Percentiles rank a stretch among this genome's conserved stretches.
These are phyloP conservation scores for Penicillium flavigenum DNA, from an alignment of 495 filamentous ascomycete genomes.

Conservation along the genomic window DNA sequence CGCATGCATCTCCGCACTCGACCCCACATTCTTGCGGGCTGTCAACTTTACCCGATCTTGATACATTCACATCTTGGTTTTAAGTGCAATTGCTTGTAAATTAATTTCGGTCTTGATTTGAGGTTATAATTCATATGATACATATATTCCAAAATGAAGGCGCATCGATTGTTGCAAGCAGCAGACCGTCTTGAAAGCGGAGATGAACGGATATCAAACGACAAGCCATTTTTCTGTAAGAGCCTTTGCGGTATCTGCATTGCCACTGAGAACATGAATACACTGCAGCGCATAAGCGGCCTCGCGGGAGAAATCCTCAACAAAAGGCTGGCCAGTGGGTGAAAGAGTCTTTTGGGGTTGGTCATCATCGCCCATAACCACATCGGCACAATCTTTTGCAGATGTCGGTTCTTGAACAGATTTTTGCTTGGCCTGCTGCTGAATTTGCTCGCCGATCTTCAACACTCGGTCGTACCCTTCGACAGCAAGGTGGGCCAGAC, in stretches of 20 bases:
- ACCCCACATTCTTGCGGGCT: slow-evolving; percentile 5
- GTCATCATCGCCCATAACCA: slow-evolving; percentile 32
- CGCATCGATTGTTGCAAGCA: not conserved
- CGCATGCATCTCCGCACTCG: slow-evolving; percentile 1
- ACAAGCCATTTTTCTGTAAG: slow-evolving; percentile 61
- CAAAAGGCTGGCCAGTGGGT: slow-evolving; percentile 26
- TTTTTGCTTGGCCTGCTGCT: slow-evolving; percentile 21
- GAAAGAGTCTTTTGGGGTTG: not conserved
- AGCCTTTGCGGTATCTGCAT: slow-evolving; percentile 52
- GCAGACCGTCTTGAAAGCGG: not conserved
- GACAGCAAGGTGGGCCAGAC: slow-evolving; percentile 73
- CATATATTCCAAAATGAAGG: not conserved
- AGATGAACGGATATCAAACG: slow-evolving; percentile 32
- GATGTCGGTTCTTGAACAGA: slow-evolving; percentile 15
- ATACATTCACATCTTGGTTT: not conserved
- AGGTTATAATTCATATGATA: not conserved
- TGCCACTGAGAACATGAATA: slow-evolving; percentile 63
- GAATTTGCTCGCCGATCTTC: slow-evolving; percentile 45
- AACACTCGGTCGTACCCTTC: slow-evolving; percentile 67
- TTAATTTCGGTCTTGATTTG: not conserved
- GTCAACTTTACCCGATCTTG: not conserved
- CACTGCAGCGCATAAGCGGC: slow-evolving; percentile 74
- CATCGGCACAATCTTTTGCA: slow-evolving; percentile 20
- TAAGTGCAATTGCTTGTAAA: not conserved
- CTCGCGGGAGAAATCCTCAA: slow-evolving; percentile 67